phyloP scores from a whole-genome alignment of 169 alveolate genomes.

The Eimeria sp. region DNA sequence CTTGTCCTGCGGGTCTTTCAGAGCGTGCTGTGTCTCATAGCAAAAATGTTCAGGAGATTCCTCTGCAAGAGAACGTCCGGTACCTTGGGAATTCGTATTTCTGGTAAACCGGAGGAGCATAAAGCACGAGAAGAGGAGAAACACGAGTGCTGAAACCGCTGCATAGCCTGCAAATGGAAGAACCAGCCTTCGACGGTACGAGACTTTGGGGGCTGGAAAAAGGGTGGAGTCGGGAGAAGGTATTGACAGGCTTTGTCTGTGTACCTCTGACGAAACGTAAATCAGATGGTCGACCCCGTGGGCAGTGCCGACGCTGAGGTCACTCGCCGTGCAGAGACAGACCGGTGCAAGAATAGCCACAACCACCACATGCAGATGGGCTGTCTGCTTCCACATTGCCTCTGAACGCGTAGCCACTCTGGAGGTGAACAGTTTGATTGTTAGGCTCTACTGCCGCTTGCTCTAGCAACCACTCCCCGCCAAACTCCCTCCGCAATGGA shows the following conservation, averaged over 20 bases:
- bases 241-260: neutral
- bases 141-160: neutral
- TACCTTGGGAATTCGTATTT: neutral
- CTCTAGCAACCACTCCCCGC: neutral
- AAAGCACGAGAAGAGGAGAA: neutral
- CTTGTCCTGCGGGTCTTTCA: neutral
- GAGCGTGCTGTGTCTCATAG: neutral
- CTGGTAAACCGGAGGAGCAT: neutral
- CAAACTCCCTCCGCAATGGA: neutral
- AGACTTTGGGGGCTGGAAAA: neutral
- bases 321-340: neutral
- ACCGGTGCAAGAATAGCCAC: neutral
- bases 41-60: neutral
- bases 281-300: neutral
- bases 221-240: neutral
- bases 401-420: neutral
- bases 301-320: neutral
- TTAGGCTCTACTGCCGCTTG: neutral
- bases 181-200: neutral
- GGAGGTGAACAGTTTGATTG: neutral
- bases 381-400: neutral
- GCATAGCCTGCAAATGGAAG: neutral
- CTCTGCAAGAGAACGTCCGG: neutral
- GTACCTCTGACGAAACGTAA: neutral
- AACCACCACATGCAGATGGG: neutral